Evolutionary conservation across 495 filamentous ascomycete genomes (phyloP).

Genomic region (Lentithecium fluviatile): DNA sequence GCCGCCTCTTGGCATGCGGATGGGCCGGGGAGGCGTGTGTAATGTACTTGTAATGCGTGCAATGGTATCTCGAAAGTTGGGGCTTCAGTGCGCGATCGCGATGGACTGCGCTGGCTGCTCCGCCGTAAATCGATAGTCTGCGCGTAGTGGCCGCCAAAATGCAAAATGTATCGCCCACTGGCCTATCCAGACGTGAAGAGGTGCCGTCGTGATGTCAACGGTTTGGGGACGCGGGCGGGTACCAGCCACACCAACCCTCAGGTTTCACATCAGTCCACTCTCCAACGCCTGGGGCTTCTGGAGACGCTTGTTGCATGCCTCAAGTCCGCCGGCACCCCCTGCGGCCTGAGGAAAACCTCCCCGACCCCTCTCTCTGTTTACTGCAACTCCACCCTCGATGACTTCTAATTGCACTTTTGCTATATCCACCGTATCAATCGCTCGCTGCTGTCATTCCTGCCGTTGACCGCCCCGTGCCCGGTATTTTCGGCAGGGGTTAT

Average conservation of each 20-base stretch:
- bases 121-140: background rate
- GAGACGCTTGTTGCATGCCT: slow-evolving; percentile 15
- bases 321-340: slow-evolving; percentile 14
- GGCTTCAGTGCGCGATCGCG: background rate
- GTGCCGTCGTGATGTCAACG: slow-evolving; percentile 24
- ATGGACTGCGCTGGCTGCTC: background rate
- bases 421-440: background rate
- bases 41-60: background rate
- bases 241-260: slow-evolving; percentile 33
- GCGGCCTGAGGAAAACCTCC: background rate
- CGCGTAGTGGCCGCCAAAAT: background rate
- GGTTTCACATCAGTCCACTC: slow-evolving; percentile 32
- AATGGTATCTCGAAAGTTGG: slow-evolving; percentile 13
- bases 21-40: background rate
- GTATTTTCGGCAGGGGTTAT: background rate
- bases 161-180: slow-evolving; percentile 8
- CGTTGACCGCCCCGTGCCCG: background rate
- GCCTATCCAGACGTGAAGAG: background rate
- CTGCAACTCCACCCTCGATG: background rate
- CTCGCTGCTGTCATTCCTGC: background rate
- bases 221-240: background rate
- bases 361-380: background rate
- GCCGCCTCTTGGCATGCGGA: slow-evolving; percentile 27
- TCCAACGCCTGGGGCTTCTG: slow-evolving; percentile 22
- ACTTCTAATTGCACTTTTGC: background rate